Evolutionary conservation across 345 rosid genomes (phyloP), one percentile per base, ranked within the genome.

Genomic region (Clausena lansium): DNA sequence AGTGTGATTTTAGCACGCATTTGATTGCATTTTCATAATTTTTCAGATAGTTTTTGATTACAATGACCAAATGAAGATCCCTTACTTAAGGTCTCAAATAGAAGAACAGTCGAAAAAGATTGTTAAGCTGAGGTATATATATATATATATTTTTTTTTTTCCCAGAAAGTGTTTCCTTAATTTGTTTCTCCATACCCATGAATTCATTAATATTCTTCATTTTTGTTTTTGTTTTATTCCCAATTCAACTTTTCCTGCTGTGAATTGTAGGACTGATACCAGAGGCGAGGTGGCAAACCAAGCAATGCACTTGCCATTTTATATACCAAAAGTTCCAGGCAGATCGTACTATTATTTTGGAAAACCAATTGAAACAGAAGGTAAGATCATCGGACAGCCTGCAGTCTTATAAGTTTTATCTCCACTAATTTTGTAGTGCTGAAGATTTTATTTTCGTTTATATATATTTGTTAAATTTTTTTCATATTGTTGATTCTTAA

Each of bases 311-410:
- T 0, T 81, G 6, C 86, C 90, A 2, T 85, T 60, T 36, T 5
- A 67, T 33, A 24, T 81, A 76, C 93, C 91, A 4, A 86, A 85
- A 82, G 32, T 88, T 10, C 93, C 90, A 0, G 91, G 93, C 78
- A 81, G 90, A 20, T 57, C 77, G 7, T 89, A 89, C 79, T 85
- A 60, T 76, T 76, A 81, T 67, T 89, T 89, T 13, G 93, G 89
- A 33, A 86, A 85, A 78, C 89, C 93, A 35, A 88, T 88, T 35
- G 80, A 77, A 75, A 85, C 90, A 33, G 71, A 77, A 73, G 89
- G 89, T 85, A 78, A 10, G 54, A 1, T 24, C 32, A 13, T 10
- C 13, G 10, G 20, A 41, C 15, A 11, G 47, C 15, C 47, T 9
- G 47, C 45, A 9, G 47, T 9, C 13, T 39, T 10, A 41, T 9